phyloP scores from a whole-genome alignment of 805 yeast genomes.

The Candida boidinii region DNA sequence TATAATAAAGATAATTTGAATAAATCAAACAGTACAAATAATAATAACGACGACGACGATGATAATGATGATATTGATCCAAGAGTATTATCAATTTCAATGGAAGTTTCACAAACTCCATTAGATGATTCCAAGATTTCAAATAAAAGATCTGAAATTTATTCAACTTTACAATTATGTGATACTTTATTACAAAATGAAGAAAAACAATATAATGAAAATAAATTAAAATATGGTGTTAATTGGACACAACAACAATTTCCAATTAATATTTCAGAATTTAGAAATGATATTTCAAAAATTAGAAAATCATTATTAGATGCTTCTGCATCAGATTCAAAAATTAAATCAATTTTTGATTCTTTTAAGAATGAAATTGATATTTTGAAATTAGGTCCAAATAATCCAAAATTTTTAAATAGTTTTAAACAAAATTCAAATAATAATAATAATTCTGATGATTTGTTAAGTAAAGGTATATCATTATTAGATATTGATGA shows the following conservation, averaged over 20 bases:
- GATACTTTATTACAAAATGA: constrained; percentile 27
- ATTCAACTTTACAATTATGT: constrained; percentile 24
- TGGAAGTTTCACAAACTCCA: constrained; percentile 18
- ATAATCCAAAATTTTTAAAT: constrained; percentile 29
- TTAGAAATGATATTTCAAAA: constrained; percentile 47
- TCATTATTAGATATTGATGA: constrained; percentile 64
- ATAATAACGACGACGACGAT: constrained; percentile 8
- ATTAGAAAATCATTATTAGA: constrained; percentile 53
- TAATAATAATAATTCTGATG: constrained; percentile 3
- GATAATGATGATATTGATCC: constrained; percentile 28
- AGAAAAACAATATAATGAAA: constrained; percentile 23
- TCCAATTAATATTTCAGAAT: constrained; percentile 7
- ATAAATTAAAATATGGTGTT: constrained; percentile 27
- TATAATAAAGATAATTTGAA: not conserved
- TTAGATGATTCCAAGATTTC: constrained; percentile 23
- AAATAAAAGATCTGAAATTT: constrained; percentile 27
- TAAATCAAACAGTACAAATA: not conserved
- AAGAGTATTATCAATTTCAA: constrained; percentile 29
- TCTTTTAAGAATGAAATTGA: constrained; percentile 32
- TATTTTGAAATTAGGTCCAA: constrained; percentile 35
- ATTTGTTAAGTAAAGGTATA: constrained; percentile 19
- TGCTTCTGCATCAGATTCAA: constrained; percentile 52
- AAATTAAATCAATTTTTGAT: constrained; percentile 39
- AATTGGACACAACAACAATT: constrained; percentile 24
- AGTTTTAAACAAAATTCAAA: constrained; percentile 17